Conservation (phyloP, 1,139 yeast genomes). For the Hemisphaericaspora xylanilytica region DNA sequence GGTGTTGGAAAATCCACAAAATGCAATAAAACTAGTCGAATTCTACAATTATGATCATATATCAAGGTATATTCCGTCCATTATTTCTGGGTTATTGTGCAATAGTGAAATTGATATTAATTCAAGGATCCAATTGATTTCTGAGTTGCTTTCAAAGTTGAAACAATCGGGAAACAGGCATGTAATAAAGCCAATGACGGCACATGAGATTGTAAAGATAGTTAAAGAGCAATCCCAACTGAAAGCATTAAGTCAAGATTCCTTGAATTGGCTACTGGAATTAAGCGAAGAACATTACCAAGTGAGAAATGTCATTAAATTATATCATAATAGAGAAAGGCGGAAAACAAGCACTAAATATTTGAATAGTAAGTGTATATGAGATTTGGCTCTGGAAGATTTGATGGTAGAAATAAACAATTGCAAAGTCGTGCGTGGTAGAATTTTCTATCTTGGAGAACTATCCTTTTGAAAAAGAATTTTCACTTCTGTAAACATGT, state of each 20-base stretch:
- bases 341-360: no score
- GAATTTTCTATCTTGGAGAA: no score
- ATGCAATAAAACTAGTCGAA: slow-evolving; percentile 22
- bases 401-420: no score
- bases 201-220: slow-evolving; percentile 15
- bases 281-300: slow-evolving; percentile 11
- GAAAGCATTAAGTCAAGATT: slow-evolving; percentile 8
- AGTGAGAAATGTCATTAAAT: slow-evolving; percentile 7
- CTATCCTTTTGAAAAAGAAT: no score
- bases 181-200: slow-evolving; percentile 16
- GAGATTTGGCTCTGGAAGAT: no score
- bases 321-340: not conserved
- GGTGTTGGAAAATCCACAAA: slow-evolving; percentile 25
- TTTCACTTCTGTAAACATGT: no score
- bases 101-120: slow-evolving; percentile 16
- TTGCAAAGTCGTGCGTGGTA: no score
- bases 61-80: slow-evolving; percentile 19
- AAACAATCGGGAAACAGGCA: slow-evolving; percentile 20
- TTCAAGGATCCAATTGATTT: slow-evolving; percentile 20
- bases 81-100: slow-evolving; percentile 27
- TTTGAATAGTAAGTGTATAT: no score
- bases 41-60: slow-evolving; percentile 20
- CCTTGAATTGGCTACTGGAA: slow-evolving; percentile 14
- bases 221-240: slow-evolving; percentile 5
- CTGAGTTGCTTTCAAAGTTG: slow-evolving; percentile 20